Evolutionary conservation across 2,329 filamentous ascomycete genomes (phyloP), one percentile per base, ranked within the genome.

Genomic region (Claviceps pusilla): DNA sequence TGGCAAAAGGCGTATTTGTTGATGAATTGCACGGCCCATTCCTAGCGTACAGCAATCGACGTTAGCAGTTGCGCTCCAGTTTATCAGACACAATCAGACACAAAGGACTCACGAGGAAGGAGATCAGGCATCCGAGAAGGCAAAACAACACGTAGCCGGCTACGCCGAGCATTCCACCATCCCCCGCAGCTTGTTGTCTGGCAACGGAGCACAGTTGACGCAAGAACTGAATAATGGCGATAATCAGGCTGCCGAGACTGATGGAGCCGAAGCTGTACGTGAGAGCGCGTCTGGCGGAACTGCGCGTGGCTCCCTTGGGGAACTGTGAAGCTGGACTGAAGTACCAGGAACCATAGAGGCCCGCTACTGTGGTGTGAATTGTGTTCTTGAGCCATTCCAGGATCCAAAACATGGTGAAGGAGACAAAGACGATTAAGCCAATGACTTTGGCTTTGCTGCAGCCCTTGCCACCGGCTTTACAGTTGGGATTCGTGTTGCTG

Each of bases 181-280:
- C 87, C 7, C 84, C 71, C 0, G 74, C 71, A 1, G 81, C 78
- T 57, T 81, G 80, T 9, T 63, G 62, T 58, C 82, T 80, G 0
- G 86, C 89, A n/a, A 91, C 76, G 0, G 85, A 89, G 70, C 86
- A 90, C 1, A 88, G 66, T 67, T 95, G 89, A 6, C 89, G 81
- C 19, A 96, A 69, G 62, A 87, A 82, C 64, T 95, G 89, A 69
- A 97, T 84, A 51, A 96, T 80, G 33, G 90, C 89, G 14, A 96
- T 85, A 3, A 96, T 67, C 59, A 97, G 68, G 61, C 87, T 94
- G 3, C 91, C 91, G 12, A 96, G 74, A 59, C 83, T 86, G 68
- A 97, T 93, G 59, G 87, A 93, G 16, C 91, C 91, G 57, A 96
- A 96, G 61, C 86, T 93, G 72, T 93, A 93, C 1, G 91, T 96